Conservation (phyloP, 2,329 filamentous ascomycete genomes). For the Aaosphaeria arxii region DNA sequence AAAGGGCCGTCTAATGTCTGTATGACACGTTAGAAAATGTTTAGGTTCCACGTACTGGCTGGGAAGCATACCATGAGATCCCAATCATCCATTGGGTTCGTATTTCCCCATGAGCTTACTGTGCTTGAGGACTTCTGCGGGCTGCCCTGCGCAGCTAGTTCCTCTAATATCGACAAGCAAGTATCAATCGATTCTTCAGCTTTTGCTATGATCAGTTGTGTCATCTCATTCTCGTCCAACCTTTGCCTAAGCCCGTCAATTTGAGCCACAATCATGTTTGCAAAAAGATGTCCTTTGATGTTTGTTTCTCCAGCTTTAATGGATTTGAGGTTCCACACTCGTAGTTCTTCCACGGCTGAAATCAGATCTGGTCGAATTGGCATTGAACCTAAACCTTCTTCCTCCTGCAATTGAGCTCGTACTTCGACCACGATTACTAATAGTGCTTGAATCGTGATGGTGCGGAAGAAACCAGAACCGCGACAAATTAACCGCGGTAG, state of each 20-base stretch:
- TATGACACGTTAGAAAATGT: background rate
- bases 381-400: conserved; percentile 17
- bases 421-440: conserved; percentile 20
- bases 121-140: background rate
- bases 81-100: conserved; percentile 8
- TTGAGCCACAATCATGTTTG: conserved; percentile 15
- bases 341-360: conserved; percentile 16
- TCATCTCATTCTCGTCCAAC: conserved; percentile 10
- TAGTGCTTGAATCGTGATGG: conserved; percentile 17
- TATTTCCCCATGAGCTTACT: background rate
- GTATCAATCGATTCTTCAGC: conserved; percentile 13
- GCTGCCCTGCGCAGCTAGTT: conserved; percentile 3
- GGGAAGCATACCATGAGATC: conserved; percentile 9
- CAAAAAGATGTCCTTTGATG: conserved; percentile 25
- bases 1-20: conserved; percentile 5
- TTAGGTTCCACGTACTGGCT: background rate
- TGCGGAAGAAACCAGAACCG: conserved; percentile 22
- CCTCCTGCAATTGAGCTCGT: conserved; percentile 20
- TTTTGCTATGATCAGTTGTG: conserved; percentile 9
- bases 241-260: conserved; percentile 16
- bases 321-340: conserved; percentile 14
- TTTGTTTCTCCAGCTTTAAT: conserved; percentile 28
- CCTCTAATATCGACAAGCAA: conserved; percentile 19
- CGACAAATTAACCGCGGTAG: conserved; percentile 11
- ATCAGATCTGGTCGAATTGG: conserved; percentile 16